Conservation (phyloP, 805 yeast genomes). For the Yamadazyma sp. region DNA sequence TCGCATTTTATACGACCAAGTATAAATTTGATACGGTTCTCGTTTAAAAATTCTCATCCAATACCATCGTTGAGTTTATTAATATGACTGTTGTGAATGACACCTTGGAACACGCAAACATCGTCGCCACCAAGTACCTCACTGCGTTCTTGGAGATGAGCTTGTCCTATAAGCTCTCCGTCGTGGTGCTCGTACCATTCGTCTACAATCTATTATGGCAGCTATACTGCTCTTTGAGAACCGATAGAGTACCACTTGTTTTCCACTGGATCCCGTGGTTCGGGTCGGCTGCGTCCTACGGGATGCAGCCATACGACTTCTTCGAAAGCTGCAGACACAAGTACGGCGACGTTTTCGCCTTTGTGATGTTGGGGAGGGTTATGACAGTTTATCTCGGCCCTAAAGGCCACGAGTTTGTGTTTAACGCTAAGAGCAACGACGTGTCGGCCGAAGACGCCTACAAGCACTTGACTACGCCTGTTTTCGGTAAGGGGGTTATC, state of each 20-base stretch:
- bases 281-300: conserved; percentile 86
- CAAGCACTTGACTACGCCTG: conserved; percentile 97
- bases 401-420: conserved; percentile 94
- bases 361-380: conserved; percentile 81
- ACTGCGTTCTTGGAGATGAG: conserved; percentile 24
- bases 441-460: conserved; percentile 97
- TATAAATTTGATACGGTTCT: conserved; percentile 5
- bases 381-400: conserved; percentile 98
- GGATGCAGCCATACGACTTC: conserved; percentile 91
- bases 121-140: conserved; percentile 6
- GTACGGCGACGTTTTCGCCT: conserved; percentile 92
- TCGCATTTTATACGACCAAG: conserved; percentile 10
- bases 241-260: conserved; percentile 85
- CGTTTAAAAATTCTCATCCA: conserved; percentile 4
- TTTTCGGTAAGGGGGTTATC: conserved; percentile 95
- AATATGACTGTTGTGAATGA: conserved; percentile 27
- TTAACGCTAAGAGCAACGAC: conserved; percentile 84
- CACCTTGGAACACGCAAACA: conserved; percentile 8
- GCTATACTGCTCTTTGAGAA: conserved; percentile 64
- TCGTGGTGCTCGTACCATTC: conserved; percentile 54
- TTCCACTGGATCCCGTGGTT: conserved; percentile 95
- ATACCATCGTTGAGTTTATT: conserved; percentile 1
- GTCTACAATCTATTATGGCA: conserved; percentile 67
- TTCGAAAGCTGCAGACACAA: conserved; percentile 74
- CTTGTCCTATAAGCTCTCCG: conserved; percentile 26